These are phyloP conservation scores for Hypomontagnella monticulosa DNA, from an alignment of 495 filamentous ascomycete genomes.

Conservation along the genomic window DNA sequence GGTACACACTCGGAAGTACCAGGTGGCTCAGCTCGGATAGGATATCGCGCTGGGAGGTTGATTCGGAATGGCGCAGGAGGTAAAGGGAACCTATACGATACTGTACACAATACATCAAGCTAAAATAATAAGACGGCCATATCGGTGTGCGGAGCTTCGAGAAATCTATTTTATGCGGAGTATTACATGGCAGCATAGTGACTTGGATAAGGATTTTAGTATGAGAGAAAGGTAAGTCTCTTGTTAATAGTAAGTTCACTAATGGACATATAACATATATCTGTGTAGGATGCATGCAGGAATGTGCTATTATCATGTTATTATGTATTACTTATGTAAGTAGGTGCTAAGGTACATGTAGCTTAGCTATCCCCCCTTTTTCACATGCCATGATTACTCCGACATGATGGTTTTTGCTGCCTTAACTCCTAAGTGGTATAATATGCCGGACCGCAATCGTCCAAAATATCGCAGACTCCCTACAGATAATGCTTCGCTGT, in stretches of 20 bases:
- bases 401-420: not conserved
- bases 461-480: not conserved
- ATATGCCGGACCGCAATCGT: conserved; percentile 4
- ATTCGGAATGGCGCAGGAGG: too few relatives aligned
- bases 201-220: too few relatives aligned
- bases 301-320: conserved; percentile 8
- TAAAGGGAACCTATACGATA: conserved; percentile 11
- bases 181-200: too few relatives aligned
- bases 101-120: not conserved
- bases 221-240: too few relatives aligned
- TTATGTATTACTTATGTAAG: conserved; percentile 1
- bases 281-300: too few relatives aligned
- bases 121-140: not conserved
- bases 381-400: not conserved
- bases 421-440: conserved; percentile 29
- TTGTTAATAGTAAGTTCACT: too few relatives aligned
- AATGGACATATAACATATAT: too few relatives aligned
- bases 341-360: too few relatives aligned
- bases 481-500: too few relatives aligned
- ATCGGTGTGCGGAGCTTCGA: not conserved
- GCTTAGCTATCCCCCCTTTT: not conserved
- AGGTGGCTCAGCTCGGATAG: not conserved
- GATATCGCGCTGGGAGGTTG: not conserved
- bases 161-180: too few relatives aligned
- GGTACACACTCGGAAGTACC: not conserved